These are phyloP conservation scores for Groenewaldozyma tartarivorans DNA, from an alignment of 805 yeast genomes.

Conservation along the genomic window DNA sequence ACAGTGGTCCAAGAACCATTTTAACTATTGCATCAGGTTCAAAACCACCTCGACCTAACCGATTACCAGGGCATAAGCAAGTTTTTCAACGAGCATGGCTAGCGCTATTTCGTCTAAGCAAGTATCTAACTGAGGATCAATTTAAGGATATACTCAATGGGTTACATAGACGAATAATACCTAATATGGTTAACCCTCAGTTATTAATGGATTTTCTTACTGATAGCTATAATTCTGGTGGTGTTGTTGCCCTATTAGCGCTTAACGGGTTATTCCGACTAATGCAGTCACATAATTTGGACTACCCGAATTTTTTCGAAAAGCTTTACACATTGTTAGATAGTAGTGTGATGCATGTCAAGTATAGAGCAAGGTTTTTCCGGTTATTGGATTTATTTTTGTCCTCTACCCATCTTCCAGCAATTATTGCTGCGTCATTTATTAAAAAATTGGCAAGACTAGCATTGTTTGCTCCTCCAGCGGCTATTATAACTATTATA, in stretches of 20 bases:
- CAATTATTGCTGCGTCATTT: conserved; percentile 77
- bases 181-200: conserved; percentile 70
- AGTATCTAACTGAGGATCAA: conserved; percentile 38
- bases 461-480: conserved; percentile 69
- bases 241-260: conserved; percentile 63
- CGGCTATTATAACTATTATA: conserved; percentile 75
- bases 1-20: background rate
- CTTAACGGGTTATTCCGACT: conserved; percentile 80
- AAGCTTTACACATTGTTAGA: conserved; percentile 77
- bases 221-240: conserved; percentile 62
- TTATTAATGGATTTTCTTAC: conserved; percentile 88
- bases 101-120: conserved; percentile 40
- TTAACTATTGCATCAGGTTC: background rate
- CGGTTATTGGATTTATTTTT: conserved; percentile 79
- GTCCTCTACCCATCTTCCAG: conserved; percentile 79
- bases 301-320: conserved; percentile 80
- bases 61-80: conserved; percentile 40
- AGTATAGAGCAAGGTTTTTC: conserved; percentile 78
- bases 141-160: conserved; percentile 60
- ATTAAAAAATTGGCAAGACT: conserved; percentile 73
- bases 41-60: conserved; percentile 32
- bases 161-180: conserved; percentile 77
- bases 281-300: conserved; percentile 73
- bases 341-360: conserved; percentile 63
- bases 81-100: conserved; percentile 68